Conservation (phyloP, 148 eudicot species). For the Rhododendron ferrugineum region DNA sequence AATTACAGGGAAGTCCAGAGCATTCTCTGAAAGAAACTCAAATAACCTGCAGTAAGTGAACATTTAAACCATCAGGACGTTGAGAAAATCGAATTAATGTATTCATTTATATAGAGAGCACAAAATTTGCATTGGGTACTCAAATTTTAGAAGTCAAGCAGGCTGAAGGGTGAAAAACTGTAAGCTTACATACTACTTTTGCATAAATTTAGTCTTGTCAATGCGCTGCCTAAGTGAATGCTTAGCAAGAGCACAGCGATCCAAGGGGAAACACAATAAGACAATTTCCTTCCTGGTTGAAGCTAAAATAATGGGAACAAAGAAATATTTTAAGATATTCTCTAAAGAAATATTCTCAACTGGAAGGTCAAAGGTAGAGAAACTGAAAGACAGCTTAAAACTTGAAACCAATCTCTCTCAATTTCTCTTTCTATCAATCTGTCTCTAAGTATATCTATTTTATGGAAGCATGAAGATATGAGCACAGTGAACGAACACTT, state of each 20-base stretch:
- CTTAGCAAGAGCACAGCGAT: background rate
- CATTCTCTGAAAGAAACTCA: slow-evolving; percentile 76
- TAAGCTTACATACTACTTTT: no score
- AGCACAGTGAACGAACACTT: background rate
- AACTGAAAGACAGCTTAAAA: background rate
- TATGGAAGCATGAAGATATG: background rate
- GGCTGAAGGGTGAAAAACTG: background rate
- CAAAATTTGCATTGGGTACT: background rate
- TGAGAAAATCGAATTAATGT: background rate
- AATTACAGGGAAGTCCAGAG: slow-evolving; percentile 74
- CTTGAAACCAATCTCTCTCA: background rate
- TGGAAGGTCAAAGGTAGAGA: background rate
- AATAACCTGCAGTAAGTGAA: slow-evolving; percentile 63
- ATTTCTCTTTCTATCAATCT: background rate
- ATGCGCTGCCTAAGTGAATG: background rate
- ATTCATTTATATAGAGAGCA: no score
- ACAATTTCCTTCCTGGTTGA: background rate
- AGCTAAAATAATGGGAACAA: background rate
- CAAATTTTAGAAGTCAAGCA: background rate
- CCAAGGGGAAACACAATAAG: background rate
- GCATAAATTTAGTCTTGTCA: background rate
- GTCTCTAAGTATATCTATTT: background rate
- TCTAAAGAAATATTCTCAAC: background rate
- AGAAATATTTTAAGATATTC: background rate
- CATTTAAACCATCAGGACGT: slow-evolving; percentile 11